Evolutionary conservation across 495 filamentous ascomycete species (phyloP).

Genomic region (Delitschia confertaspora): DNA sequence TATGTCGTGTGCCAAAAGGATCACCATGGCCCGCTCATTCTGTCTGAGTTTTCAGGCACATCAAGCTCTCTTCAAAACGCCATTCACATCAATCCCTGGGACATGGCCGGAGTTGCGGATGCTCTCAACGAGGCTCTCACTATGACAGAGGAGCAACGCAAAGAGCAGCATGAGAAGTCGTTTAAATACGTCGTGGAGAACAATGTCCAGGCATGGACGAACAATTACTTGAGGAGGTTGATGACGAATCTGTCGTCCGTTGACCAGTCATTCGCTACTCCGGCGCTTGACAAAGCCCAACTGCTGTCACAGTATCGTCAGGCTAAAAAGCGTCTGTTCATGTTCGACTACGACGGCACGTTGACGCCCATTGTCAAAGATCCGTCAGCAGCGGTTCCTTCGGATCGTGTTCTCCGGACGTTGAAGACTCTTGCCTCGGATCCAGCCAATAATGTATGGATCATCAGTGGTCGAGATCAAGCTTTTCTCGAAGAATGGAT

Average conservation of each 20-base stretch:
- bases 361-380: conserved; percentile 93
- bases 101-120: conserved; percentile 67
- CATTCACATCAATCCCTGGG: conserved; percentile 93
- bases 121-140: conserved; percentile 69
- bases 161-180: conserved; percentile 51
- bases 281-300: conserved; percentile 62
- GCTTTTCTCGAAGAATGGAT: conserved; percentile 80
- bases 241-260: conserved; percentile 68
- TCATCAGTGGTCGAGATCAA: conserved; percentile 88
- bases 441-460: conserved; percentile 83
- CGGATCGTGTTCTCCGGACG: conserved; percentile 67
- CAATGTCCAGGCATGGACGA: conserved; percentile 76
- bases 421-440: conserved; percentile 72
- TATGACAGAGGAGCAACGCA: conserved; percentile 56
- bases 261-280: conserved; percentile 66
- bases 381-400: conserved; percentile 77
- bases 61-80: conserved; percentile 76
- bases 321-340: conserved; percentile 70
- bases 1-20: conserved; percentile 86
- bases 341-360: conserved; percentile 98
- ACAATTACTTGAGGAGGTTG: conserved; percentile 62
- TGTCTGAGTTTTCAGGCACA: conserved; percentile 93
- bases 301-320: conserved; percentile 63
- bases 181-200: conserved; percentile 74
- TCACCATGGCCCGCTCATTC: conserved; percentile 72